Base-by-base conservation (phyloP, 148 eudicot genomes). In the Pharnaceum exiguum region DNA sequence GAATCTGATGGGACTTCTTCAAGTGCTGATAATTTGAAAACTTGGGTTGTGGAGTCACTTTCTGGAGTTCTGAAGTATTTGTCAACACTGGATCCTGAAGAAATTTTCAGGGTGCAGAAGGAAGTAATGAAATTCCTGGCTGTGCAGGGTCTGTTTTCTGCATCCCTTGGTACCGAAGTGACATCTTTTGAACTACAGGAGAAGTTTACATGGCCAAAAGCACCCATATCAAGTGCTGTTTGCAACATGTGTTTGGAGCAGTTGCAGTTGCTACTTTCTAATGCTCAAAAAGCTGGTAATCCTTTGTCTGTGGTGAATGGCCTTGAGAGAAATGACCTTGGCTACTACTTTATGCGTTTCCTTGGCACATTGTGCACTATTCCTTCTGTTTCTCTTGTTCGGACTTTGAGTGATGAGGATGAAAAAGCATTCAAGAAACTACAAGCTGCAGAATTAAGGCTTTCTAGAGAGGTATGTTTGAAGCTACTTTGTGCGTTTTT, bases 111-210 rank as follows among this genome's bases (percentile, higher is more conserved):
- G 62, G 85, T 86, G 27, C 91, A 94, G 62, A 86, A 83, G 74
- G 96, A 89, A 82, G 79, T 89, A 61, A 54, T 89, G 79, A 94
- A 94, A 75, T 94, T 94, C 63, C 65, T 94, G 50, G 84, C 99
- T 46, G 99, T 94, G 57, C 99, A 94, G 71, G 99, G 99, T 18
- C 66, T 94, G 57, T 94, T 94, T 65, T 89, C 95, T 60, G 81
- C 99, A 9, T 83, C 99, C 59, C 89, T 89, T 59, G 99, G 96
- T 40, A 79, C 96, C 22, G 95, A 94, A 71, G 85, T 94, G 48
- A 94, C 96, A 54, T 94, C 99, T 62, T 94, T 94, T 70, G 96
- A 94, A 62, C 58, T 94, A 51, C 76, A 82, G 58, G 99, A 94
- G 70, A 89, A 79, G 65, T 83, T 94, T 57, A 71, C 79, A 57